Conservation (phyloP, 116 monocot species). For the Cymodocea nodosa region DNA sequence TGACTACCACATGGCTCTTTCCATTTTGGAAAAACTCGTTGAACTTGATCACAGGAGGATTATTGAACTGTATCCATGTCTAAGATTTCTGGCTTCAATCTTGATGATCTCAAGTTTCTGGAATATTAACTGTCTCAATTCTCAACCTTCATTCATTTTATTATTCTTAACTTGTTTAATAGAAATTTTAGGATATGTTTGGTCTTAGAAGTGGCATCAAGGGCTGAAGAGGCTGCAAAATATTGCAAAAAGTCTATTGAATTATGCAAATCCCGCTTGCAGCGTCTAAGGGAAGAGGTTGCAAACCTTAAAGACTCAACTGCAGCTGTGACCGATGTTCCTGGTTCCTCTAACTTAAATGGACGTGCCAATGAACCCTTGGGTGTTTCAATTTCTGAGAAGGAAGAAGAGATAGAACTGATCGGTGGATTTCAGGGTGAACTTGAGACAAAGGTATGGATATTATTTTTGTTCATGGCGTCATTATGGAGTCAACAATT, state of each 20-base stretch:
- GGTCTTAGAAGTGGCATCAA: constrained; percentile 59
- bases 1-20: constrained; percentile 67
- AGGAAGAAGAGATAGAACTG: constrained; percentile 37
- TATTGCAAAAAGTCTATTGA: constrained; percentile 73
- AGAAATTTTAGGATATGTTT: constrained; percentile 89
- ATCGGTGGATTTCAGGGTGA: constrained; percentile 58
- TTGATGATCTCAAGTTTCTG: not conserved
- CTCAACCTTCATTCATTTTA: not conserved
- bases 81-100: not conserved
- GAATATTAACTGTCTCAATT: not conserved
- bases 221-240: constrained; percentile 53
- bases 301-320: constrained; percentile 1
- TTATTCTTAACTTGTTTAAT: constrained; percentile 21
- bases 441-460: constrained; percentile 68
- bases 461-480: not conserved
- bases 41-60: constrained; percentile 65
- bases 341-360: constrained; percentile 1
- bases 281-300: constrained; percentile 33
- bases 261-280: constrained; percentile 51
- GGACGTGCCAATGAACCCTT: constrained; percentile 3
- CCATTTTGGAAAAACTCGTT: constrained; percentile 47
- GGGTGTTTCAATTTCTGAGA: constrained; percentile 9
- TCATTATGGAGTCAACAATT: not conserved
- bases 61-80: constrained; percentile 79
- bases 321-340: not conserved